Conservation (phyloP, 2,329 filamentous ascomycete genomes). For the Trichoderma atroviride region DNA sequence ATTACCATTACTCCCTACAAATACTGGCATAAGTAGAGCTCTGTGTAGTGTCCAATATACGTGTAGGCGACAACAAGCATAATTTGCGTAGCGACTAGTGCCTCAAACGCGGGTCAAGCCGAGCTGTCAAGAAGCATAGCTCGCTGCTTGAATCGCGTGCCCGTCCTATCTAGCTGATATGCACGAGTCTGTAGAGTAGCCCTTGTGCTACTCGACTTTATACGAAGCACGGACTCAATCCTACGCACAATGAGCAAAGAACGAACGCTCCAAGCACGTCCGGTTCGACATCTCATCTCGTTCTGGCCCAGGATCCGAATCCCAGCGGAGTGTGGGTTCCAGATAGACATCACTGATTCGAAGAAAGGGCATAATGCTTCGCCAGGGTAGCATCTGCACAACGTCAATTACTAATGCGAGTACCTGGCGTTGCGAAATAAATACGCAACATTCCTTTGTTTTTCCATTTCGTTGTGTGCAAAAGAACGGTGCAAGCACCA, state of each 20-base stretch:
- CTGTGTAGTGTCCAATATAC: not conserved
- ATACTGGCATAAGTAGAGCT: not conserved
- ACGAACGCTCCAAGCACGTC: not conserved
- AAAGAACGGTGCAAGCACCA: constrained; percentile 11
- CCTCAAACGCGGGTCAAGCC: constrained; percentile 5
- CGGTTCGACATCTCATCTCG: constrained; percentile 10
- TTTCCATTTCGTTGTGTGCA: not conserved
- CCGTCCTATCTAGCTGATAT: not conserved
- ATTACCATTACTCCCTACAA: not conserved
- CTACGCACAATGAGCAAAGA: not conserved
- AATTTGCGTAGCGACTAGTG: not conserved
- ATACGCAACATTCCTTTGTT: not conserved
- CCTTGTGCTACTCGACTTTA: not conserved
- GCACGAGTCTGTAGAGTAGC: not conserved
- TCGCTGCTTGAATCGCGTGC: not conserved
- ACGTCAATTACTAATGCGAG: constrained; percentile 5
- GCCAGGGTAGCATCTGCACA: not conserved
- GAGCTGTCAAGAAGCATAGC: constrained; percentile 13
- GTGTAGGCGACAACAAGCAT: not conserved
- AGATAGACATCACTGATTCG: constrained; percentile 5
- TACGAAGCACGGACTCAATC: not conserved
- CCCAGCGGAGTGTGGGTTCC: constrained; percentile 4
- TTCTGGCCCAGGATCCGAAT: constrained; percentile 7
- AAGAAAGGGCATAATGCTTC: not conserved
- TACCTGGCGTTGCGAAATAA: not conserved